Percentiles rank a stretch among this genome's conserved stretches.
Evolutionary conservation across 2,329 filamentous ascomycete species (phyloP).

Genomic region (Paecilomyces sp.): DNA sequence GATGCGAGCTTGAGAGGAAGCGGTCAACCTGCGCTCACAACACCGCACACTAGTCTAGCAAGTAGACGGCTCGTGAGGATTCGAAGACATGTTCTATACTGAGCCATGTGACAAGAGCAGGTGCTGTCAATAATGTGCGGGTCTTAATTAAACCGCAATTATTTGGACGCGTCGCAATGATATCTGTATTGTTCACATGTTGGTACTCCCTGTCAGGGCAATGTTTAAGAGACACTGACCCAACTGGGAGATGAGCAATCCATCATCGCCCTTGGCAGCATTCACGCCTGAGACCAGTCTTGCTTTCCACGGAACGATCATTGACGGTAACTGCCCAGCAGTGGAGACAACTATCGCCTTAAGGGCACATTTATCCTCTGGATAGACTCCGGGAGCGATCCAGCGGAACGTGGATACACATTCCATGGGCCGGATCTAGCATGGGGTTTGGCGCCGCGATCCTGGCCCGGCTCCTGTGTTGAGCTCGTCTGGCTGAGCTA

Average conservation of each 20-base stretch:
- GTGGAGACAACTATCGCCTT: not conserved
- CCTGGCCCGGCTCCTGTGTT: not conserved
- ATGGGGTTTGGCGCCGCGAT: not conserved
- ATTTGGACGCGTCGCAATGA: not conserved
- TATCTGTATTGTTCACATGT: not conserved
- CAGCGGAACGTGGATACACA: not conserved
- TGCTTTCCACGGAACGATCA: not conserved
- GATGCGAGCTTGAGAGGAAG: not conserved
- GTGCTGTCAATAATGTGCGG: not conserved
- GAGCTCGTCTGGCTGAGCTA: not conserved
- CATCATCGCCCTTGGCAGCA: not conserved
- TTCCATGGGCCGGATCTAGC: not conserved
- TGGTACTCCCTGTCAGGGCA: not conserved
- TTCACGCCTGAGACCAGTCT: not conserved
- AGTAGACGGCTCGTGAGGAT: not conserved
- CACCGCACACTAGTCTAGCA: not conserved
- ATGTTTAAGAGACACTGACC: not conserved
- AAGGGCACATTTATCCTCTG: not conserved
- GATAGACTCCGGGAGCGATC: not conserved
- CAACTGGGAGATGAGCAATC: not conserved
- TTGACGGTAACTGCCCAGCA: not conserved
- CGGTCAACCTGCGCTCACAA: not conserved
- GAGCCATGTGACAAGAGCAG: not conserved
- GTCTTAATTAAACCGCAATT: not conserved
- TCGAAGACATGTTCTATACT: not conserved